Evolutionary conservation across 129 eudicot species (phyloP).

Genomic region (Mikania micrantha): DNA sequence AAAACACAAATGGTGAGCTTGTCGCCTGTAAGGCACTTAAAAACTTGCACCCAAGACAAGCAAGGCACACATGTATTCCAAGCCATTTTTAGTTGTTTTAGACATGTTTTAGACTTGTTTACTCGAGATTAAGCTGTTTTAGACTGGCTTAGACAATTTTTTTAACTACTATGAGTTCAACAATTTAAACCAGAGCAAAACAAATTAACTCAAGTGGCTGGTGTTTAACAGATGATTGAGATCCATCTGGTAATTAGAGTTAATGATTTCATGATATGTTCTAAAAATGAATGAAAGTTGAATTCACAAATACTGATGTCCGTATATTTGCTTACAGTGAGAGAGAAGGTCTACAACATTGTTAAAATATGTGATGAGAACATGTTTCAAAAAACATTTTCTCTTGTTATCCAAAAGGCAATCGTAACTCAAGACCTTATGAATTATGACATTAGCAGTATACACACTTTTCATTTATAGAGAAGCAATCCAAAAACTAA

Average conservation of each 20-base stretch:
- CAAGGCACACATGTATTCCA: too few species aligned
- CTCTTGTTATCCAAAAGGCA: neutral
- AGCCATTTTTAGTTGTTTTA: too few species aligned
- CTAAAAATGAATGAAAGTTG: neutral
- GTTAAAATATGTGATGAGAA: neutral
- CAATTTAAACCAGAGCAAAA: neutral
- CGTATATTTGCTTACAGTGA: neutral
- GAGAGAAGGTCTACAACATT: neutral
- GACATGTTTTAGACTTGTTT: too few species aligned
- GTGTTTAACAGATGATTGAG: neutral
- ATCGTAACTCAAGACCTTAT: neutral
- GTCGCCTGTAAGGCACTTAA: too few species aligned
- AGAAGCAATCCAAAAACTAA: neutral
- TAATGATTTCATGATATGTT: neutral
- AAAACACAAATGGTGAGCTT: too few species aligned
- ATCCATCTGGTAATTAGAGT: neutral
- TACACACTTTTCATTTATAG: neutral
- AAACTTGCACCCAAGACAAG: too few species aligned
- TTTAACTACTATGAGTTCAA: too few species aligned
- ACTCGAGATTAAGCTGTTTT: too few species aligned
- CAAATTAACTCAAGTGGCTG: neutral
- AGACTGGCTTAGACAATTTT: too few species aligned
- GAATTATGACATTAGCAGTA: neutral
- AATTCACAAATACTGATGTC: constrained; percentile 3
- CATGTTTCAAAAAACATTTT: neutral